Conservation (phyloP, 495 filamentous ascomycete genomes). For the Neurospora africana region DNA sequence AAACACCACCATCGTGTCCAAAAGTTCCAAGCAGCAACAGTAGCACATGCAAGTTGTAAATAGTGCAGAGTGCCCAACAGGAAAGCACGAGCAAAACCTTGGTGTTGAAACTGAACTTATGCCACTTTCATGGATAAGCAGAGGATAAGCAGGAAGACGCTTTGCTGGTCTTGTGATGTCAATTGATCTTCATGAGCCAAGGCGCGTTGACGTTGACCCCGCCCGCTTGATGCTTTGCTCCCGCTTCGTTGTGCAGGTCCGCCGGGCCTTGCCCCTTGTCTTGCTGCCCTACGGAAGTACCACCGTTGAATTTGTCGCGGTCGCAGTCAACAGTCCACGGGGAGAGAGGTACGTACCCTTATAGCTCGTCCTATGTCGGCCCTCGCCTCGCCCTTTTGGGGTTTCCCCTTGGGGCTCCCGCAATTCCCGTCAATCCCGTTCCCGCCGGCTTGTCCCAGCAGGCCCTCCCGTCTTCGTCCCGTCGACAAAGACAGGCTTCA, state of each 20-base stretch:
- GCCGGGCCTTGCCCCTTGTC: background rate
- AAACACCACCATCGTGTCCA: background rate
- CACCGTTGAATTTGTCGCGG: background rate
- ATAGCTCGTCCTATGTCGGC: background rate
- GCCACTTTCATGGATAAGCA: background rate
- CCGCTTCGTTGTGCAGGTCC: background rate
- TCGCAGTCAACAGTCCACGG: no score
- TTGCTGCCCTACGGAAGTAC: background rate
- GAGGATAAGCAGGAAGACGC: background rate
- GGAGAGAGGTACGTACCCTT: background rate
- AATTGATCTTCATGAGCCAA: background rate
- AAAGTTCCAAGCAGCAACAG: background rate
- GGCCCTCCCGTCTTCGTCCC: background rate
- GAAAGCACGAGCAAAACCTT: background rate
- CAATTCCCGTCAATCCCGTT: background rate
- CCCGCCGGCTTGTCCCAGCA: background rate
- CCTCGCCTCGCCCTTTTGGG: background rate
- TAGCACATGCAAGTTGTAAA: background rate
- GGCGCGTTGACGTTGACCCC: background rate
- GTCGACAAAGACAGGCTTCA: background rate
- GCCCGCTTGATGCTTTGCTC: background rate
- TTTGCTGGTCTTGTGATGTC: background rate
- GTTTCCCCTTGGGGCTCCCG: background rate
- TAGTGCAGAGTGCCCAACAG: background rate
- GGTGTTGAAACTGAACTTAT: background rate